A percentile compares a stretch with the other conserved stretches of the same genome.
These are phyloP conservation scores for Zygosaccharomyces sapae DNA, from an alignment of 1,139 yeast species.

Conservation along the genomic window DNA sequence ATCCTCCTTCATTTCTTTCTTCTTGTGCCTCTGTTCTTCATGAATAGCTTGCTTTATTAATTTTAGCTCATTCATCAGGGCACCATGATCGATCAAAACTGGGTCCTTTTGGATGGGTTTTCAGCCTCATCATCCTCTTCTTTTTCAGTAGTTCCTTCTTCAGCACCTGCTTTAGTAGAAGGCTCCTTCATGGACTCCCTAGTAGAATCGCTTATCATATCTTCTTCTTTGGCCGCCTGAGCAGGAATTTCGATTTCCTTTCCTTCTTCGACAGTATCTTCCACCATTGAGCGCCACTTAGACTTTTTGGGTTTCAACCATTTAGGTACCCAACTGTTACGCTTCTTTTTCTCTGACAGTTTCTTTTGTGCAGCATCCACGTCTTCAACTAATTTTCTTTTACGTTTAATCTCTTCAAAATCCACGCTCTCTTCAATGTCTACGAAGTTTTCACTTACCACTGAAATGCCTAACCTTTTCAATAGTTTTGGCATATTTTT, in stretches of 20 bases:
- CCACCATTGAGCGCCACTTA: slow-evolving; percentile 76
- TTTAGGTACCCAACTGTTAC: slow-evolving; percentile 49
- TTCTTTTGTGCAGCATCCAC: slow-evolving; percentile 79
- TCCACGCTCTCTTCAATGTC: slow-evolving; percentile 92
- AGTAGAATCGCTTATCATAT: neutral
- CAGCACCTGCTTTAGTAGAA: slow-evolving; percentile 6
- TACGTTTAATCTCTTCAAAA: slow-evolving; percentile 77
- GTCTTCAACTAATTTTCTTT: slow-evolving; percentile 73
- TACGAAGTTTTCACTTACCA: slow-evolving; percentile 82
- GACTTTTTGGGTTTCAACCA: slow-evolving; percentile 67
- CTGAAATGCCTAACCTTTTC: slow-evolving; percentile 68
- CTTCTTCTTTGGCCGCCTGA: neutral
- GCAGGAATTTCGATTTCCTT: slow-evolving; percentile 12
- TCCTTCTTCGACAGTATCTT: slow-evolving; percentile 40
- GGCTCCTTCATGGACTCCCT: no score
- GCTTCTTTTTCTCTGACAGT: slow-evolving; percentile 43
- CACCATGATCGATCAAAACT: slow-evolving; percentile 32
- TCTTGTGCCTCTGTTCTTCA: slow-evolving; percentile 20
- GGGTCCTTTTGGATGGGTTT: slow-evolving; percentile 22
- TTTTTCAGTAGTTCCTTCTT: slow-evolving; percentile 12
- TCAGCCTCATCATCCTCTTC: slow-evolving; percentile 2
- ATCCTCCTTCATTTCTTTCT: no score
- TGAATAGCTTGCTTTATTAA: slow-evolving; percentile 27
- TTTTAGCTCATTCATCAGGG: slow-evolving; percentile 28
- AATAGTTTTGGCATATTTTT: slow-evolving; percentile 83